A percentile compares a stretch with the other conserved stretches of the same genome.
These are phyloP conservation scores for Pleurotus ostreatus DNA, from an alignment of 768 basidiomycete genomes.

Conservation along the genomic window DNA sequence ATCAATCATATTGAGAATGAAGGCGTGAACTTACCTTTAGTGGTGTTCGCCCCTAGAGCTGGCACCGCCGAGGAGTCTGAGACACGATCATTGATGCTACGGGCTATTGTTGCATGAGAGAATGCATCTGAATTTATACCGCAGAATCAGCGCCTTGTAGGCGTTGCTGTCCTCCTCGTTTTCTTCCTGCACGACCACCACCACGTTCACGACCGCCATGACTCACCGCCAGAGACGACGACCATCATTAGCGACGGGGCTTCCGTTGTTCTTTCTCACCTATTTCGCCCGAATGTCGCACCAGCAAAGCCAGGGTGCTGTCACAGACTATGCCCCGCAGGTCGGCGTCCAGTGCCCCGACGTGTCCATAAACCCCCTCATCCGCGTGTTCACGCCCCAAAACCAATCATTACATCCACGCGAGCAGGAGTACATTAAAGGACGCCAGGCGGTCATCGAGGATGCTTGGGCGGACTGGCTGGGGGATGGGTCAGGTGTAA, in stretches of 20 bases:
- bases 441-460: conserved; percentile 38
- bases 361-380: conserved; percentile 38
- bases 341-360: conserved; percentile 49
- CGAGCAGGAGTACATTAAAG: conserved; percentile 44
- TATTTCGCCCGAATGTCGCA: conserved; percentile 10
- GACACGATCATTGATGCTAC: not conserved
- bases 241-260: conserved; percentile 7
- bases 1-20: no score
- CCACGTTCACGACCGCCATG: not conserved
- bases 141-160: not conserved
- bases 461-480: conserved; percentile 59
- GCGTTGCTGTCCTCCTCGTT: not conserved
- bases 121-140: not conserved
- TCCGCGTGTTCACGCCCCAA: conserved; percentile 47
- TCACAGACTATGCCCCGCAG: conserved; percentile 50
- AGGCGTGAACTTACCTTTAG: not conserved
- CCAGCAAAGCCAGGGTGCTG: conserved; percentile 21
- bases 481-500: conserved; percentile 45
- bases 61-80: not conserved
- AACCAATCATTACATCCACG: conserved; percentile 47
- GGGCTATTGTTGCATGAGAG: not conserved
- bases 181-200: not conserved
- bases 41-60: not conserved
- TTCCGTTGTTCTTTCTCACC: conserved; percentile 12
- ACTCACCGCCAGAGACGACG: conserved; percentile 3